Evolutionary conservation across 768 basidiomycete species (phyloP), one percentile per base, ranked within the genome.

Genomic region (Neoboletus magnificus): DNA sequence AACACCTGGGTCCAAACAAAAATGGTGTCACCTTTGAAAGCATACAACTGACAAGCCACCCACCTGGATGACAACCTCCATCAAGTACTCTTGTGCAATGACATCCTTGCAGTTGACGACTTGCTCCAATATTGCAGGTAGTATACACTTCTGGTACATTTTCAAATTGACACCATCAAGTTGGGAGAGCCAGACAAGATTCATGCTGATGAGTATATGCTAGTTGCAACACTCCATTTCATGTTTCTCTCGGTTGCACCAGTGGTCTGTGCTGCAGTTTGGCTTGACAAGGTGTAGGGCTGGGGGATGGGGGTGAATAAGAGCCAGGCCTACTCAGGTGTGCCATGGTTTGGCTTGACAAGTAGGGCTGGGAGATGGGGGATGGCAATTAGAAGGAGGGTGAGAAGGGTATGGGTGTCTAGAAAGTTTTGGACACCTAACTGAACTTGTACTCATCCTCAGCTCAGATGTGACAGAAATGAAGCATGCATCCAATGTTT

Each of bases 41-140:
- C 3, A 15, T 44, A 40, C 13, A 22, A 6, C 22, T 16, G 15
- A 46, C 20, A n/a, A 12, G n/a, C 22, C 10, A 37, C 81, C 35
- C 55, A 90, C 93, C 80, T 99, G 97, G 62, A 99, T 99, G 58
- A 99, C 94, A 11, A 98, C 97, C 71, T 99, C 97, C 97, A 98
- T 98, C 44, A 98, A 72, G 71, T 99, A 99, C 70, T 98, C 97
- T 71, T 99, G 97, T 0, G 97, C 97, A 57, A 98, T 98, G 43
- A 95, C 90, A 67, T 99, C 97, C 71, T 97, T 96, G 75, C 97
- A 98, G 66, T 89, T 96, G 56, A 98, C 96, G 49, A 98, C 91
- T 72, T 99, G 97, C 75, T 99, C 94, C 50, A 98, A 75, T 52
- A 98, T 86, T 58, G 90, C 91, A 0, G 97, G 95, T 8, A 99